A percentile compares a stretch with the other conserved stretches of the same genome.
Evolutionary conservation across 1,139 yeast species (phyloP).

Genomic region (Candida sp.): DNA sequence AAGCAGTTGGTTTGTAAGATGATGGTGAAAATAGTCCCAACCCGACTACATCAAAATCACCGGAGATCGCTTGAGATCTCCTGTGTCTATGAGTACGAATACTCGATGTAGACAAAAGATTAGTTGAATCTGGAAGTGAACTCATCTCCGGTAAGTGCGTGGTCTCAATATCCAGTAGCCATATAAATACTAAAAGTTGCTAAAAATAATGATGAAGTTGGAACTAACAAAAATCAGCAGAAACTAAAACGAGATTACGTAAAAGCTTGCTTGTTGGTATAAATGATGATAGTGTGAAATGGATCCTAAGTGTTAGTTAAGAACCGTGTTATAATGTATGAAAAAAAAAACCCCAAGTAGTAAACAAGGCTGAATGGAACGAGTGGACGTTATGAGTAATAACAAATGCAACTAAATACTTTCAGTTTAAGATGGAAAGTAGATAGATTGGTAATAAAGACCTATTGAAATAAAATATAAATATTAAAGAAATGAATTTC

Average conservation of each 20-base stretch:
- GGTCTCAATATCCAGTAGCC: background rate
- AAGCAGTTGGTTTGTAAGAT: constrained; percentile 4
- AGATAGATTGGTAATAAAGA: too few relatives aligned
- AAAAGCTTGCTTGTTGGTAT: too few relatives aligned
- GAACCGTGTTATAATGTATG: too few relatives aligned
- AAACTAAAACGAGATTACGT: too few relatives aligned
- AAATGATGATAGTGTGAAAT: too few relatives aligned
- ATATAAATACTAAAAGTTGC: too few relatives aligned
- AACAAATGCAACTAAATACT: background rate
- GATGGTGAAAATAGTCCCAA: constrained; percentile 26
- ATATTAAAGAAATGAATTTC: background rate
- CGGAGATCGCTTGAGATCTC: constrained; percentile 71
- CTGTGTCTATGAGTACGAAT: constrained; percentile 58
- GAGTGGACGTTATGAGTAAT: background rate
- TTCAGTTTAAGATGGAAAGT: background rate
- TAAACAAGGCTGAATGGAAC: background rate
- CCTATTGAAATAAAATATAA: background rate
- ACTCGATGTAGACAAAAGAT: constrained; percentile 15
- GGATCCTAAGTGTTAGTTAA: too few relatives aligned
- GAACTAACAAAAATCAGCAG: background rate
- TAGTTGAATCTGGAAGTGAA: background rate
- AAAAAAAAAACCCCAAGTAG: too few relatives aligned
- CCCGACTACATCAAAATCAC: constrained; percentile 59
- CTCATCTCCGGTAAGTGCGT: background rate
- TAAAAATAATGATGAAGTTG: background rate